These are phyloP conservation scores for Penicillium sp. DNA, from an alignment of 2,329 filamentous ascomycete species.

Conservation along the genomic window DNA sequence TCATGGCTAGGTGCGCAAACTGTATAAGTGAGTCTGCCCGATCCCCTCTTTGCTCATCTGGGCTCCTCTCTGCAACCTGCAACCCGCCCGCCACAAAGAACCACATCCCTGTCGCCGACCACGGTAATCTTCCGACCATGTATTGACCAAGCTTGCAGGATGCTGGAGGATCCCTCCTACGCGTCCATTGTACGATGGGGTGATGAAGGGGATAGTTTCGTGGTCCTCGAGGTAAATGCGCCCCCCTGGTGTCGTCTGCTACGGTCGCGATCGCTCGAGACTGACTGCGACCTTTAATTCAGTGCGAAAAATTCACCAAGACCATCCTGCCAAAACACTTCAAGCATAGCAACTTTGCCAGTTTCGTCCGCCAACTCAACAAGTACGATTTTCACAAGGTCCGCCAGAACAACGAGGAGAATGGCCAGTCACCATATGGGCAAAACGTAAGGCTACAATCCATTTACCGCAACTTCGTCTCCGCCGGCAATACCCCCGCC, in stretches of 20 bases:
- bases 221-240: slow-evolving; percentile 82
- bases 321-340: slow-evolving; percentile 97
- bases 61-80: slow-evolving; percentile 15
- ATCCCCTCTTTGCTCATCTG: slow-evolving; percentile 9
- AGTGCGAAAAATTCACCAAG: slow-evolving; percentile 99
- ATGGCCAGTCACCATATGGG: slow-evolving; percentile 79
- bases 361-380: slow-evolving; percentile 93
- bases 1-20: slow-evolving; percentile 80
- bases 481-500: background rate
- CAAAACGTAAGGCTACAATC: slow-evolving; percentile 63
- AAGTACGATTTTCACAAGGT: slow-evolving; percentile 99
- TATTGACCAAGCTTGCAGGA: slow-evolving; percentile 60
- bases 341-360: slow-evolving; percentile 98
- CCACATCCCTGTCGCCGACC: slow-evolving; percentile 6
- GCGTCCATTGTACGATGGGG: slow-evolving; percentile 94
- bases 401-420: slow-evolving; percentile 86
- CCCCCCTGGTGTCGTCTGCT: slow-evolving; percentile 23
- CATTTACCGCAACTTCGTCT: slow-evolving; percentile 1
- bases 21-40: slow-evolving; percentile 79
- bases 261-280: slow-evolving; percentile 18
- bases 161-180: slow-evolving; percentile 95
- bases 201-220: slow-evolving; percentile 92
- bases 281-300: slow-evolving; percentile 32
- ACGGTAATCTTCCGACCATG: background rate
- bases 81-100: slow-evolving; percentile 19